Conservation (phyloP, 352 stramenopile species). For the Globisporangium yorkense region DNA sequence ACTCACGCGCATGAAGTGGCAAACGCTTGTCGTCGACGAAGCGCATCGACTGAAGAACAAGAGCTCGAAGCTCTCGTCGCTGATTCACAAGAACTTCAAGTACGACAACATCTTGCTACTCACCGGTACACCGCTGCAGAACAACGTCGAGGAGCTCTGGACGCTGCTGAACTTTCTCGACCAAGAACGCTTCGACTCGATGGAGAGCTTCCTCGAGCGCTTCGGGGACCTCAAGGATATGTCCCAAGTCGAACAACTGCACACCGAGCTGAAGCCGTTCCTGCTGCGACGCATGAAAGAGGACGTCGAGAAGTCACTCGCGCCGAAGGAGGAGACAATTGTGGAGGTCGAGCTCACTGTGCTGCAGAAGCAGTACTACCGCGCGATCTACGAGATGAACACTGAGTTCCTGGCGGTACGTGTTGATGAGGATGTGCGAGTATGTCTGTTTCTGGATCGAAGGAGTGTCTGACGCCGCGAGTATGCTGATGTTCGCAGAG, state of each 20-base stretch:
- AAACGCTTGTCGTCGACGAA: conserved; percentile 98
- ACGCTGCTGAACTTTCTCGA: conserved; percentile 99
- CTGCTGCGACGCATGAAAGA: conserved; percentile 87
- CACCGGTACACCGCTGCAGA: conserved; percentile 88
- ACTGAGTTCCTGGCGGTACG: conserved; percentile 82
- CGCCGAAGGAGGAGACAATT: conserved; percentile 87
- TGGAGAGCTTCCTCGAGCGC: neutral
- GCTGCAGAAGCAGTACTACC: conserved; percentile 89
- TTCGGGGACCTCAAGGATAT: conserved; percentile 1
- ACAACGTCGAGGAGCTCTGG: conserved; percentile 94
- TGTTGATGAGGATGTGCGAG: neutral
- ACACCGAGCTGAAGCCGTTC: conserved; percentile 30
- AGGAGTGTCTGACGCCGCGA: neutral
- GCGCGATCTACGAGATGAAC: conserved; percentile 92
- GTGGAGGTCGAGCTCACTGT: conserved; percentile 90
- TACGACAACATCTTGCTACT: conserved; percentile 87
- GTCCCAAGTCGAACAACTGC: conserved; percentile 1
- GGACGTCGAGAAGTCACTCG: conserved; percentile 86
- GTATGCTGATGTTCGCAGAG: neutral
- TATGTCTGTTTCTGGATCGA: neutral
- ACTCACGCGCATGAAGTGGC: conserved; percentile 92
- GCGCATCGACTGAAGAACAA: conserved; percentile 98
- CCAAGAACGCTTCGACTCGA: conserved; percentile 87
- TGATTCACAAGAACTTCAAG: conserved; percentile 72
- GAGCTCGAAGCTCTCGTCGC: conserved; percentile 92